Evolutionary conservation across 495 filamentous ascomycete genomes (phyloP).

Genomic region (Parathielavia appendiculata): DNA sequence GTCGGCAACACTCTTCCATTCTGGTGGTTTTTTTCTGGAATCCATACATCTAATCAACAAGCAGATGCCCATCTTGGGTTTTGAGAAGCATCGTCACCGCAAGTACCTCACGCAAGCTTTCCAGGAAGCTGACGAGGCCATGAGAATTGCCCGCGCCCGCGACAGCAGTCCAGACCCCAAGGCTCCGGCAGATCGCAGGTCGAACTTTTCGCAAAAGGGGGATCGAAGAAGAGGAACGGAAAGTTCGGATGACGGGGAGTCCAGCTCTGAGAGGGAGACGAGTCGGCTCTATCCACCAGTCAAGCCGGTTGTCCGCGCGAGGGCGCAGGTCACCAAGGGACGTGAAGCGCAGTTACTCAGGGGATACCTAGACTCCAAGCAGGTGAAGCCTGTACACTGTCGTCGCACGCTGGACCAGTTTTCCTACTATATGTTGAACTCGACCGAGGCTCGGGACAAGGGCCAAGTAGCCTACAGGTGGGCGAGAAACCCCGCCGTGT

Average conservation of each 20-base stretch:
- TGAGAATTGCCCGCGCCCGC: constrained; percentile 4
- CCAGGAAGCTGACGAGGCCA: constrained; percentile 8
- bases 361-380: constrained; percentile 14
- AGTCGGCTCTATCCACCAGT: constrained; percentile 8
- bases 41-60: neutral
- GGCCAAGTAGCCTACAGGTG: constrained; percentile 20
- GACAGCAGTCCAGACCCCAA: constrained; percentile 10
- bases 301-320: neutral
- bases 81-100: constrained; percentile 19
- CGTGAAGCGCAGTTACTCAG: constrained; percentile 14
- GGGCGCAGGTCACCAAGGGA: constrained; percentile 1
- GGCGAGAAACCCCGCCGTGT: constrained; percentile 11
- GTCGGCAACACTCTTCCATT: neutral
- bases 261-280: neutral
- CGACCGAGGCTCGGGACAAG: constrained; percentile 21
- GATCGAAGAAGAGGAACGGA: neutral
- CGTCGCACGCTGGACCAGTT: constrained; percentile 22
- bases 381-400: constrained; percentile 20
- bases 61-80: constrained; percentile 19
- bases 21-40: neutral
- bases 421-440: constrained; percentile 22
- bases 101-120: constrained; percentile 16
- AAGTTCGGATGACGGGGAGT: constrained; percentile 16
- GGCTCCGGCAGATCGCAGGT: neutral
- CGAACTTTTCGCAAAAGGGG: neutral